Evolutionary conservation across 805 yeast genomes (phyloP), one percentile per base, ranked within the genome.

Genomic region (Lipomyces sp.): DNA sequence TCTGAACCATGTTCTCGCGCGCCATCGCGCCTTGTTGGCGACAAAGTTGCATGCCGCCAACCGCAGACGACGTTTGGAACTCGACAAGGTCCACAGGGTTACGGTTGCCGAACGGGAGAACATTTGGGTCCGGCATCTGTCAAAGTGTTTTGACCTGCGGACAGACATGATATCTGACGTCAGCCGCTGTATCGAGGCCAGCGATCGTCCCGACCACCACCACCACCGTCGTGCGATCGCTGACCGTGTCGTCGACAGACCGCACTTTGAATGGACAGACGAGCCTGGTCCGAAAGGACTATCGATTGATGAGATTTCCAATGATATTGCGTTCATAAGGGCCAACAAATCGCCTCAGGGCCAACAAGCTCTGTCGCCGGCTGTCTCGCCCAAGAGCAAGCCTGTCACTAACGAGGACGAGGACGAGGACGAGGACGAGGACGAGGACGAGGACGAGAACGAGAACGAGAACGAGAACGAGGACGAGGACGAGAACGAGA

Each of bases 111-210:
- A 35, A 18, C 5, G 50, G 8, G 58, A 55, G 32, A 13, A 18
- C 24, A 55, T 55, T 29, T 55, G 58, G 58, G 33, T 55, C 48
- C 8, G 24, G 48, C 29, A n/a, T 55, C 48, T 55, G 48, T 33
- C 58, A 8, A 32, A 35, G 48, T 18, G 37, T 24, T 10, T 35
- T 24, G 58, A 55, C 32, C 15, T 55, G 58, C 58, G 37, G 33
- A 15, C 24, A 8, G 45, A 34, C 15, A 35, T 55, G 58, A 55
- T 55, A n/a, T 34, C 30, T 13, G 15, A 33, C 15, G 32, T 34
- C n/a, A 48, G 58, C 8, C 30, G 15, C 32, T 50, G 50, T 29
- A 55, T 55, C 10, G 33, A 29, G 54, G 24, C 24, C 1, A 24
- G 1, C 24, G 24, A 24, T 24, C 24, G 24, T 24, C 24, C 24